These are phyloP conservation scores for Ganoderma lucidum DNA, from an alignment of 1,284 basidiomycete genomes.

Conservation along the genomic window DNA sequence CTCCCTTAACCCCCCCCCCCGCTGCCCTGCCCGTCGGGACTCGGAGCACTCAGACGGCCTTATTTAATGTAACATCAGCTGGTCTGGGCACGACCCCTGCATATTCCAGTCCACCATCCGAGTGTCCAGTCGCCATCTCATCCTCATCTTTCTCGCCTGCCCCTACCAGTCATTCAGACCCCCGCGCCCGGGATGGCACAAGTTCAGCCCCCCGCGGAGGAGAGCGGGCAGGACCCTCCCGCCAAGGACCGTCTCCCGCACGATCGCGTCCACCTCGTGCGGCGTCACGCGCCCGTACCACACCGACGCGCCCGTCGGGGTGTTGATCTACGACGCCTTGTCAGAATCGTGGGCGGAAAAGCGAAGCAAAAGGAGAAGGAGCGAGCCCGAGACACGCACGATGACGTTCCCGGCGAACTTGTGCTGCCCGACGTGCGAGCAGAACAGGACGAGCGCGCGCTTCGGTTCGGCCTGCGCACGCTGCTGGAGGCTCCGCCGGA, in stretches of 20 bases:
- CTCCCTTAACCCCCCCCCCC: neutral
- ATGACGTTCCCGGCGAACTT: conserved; percentile 94
- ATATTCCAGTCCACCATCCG: neutral
- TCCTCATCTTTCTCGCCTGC: too few relatives aligned
- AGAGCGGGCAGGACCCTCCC: conserved; percentile 86
- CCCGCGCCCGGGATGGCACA: conserved; percentile 69
- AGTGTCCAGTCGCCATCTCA: neutral
- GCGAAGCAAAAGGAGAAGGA: neutral
- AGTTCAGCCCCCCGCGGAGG: conserved; percentile 83
- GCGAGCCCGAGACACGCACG: conserved; percentile 55
- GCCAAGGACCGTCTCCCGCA: conserved; percentile 84
- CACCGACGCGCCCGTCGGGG: conserved; percentile 82
- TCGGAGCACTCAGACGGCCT: neutral
- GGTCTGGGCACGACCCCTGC: neutral
- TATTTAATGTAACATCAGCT: neutral
- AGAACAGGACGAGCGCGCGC: conserved; percentile 80
- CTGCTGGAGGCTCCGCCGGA: conserved; percentile 57
- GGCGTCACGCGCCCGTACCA: conserved; percentile 96
- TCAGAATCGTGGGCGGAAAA: neutral
- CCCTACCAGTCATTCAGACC: conserved; percentile 77
- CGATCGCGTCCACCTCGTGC: conserved; percentile 87
- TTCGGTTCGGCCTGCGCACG: conserved; percentile 48
- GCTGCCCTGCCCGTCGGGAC: neutral
- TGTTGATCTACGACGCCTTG: conserved; percentile 71
- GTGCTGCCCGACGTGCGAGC: conserved; percentile 92